A percentile compares a stretch with the other conserved stretches of the same genome.
Evolutionary conservation across 192 early-diverging fungal species (phyloP).

Genomic region (Gamsiella multidivaricata): DNA sequence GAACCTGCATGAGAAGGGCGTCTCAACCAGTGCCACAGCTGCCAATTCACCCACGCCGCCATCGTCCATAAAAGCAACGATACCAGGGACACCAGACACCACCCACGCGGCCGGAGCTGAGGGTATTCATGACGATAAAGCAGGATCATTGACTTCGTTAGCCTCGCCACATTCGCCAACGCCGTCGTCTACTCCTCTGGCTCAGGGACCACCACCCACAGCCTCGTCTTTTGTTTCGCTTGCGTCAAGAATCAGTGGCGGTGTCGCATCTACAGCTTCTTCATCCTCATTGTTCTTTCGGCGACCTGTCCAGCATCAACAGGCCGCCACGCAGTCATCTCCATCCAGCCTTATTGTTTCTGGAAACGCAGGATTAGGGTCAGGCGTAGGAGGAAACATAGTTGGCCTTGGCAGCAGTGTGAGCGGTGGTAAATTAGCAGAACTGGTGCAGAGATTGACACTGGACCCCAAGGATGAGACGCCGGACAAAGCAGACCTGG

Average conservation of each 20-base stretch:
- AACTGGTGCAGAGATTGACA: slow-evolving; percentile 33
- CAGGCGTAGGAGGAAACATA: no score
- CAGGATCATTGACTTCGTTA: neutral
- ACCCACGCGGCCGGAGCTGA: neutral
- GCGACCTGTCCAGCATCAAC: slow-evolving; percentile 18
- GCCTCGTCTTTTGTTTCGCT: slow-evolving; percentile 15
- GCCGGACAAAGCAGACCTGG: slow-evolving; percentile 10
- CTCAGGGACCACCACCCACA: neutral
- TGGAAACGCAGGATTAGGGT: neutral
- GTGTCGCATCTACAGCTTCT: slow-evolving; percentile 3
- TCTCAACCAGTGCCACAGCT: neutral
- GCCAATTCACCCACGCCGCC: neutral
- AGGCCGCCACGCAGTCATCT: slow-evolving; percentile 4
- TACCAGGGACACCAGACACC: neutral
- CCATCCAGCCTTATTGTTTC: neutral
- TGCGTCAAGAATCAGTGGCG: slow-evolving; percentile 32
- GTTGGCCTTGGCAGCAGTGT: no score
- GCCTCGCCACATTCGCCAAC: slow-evolving; percentile 17
- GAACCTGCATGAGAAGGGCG: slow-evolving; percentile 26
- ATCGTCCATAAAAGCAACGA: neutral
- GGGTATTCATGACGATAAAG: neutral
- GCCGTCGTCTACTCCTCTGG: neutral
- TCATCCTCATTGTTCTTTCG: slow-evolving; percentile 35
- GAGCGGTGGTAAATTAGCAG: neutral
- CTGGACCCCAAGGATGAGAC: slow-evolving; percentile 33